These are phyloP conservation scores for Apophysomyces sp. DNA, from an alignment of 371 early-diverging fungal genomes.

Conservation along the genomic window DNA sequence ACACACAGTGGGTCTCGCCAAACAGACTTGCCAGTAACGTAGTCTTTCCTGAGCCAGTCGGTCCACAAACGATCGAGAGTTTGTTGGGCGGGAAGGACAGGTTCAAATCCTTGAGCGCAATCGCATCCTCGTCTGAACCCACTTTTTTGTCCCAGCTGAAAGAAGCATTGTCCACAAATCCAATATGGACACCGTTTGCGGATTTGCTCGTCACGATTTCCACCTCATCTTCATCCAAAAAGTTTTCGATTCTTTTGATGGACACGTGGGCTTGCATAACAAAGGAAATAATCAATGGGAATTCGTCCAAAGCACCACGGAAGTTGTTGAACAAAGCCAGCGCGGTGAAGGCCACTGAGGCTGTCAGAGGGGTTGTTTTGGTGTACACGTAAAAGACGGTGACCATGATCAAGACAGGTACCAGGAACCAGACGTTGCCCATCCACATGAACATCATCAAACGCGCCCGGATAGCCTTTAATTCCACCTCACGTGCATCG, in stretches of 20 bases:
- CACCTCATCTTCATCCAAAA: constrained; percentile 71
- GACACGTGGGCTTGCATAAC: constrained; percentile 73
- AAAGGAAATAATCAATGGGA: constrained; percentile 67
- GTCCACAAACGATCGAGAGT: constrained; percentile 73
- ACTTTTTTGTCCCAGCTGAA: constrained; percentile 41
- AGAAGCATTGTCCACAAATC: constrained; percentile 45
- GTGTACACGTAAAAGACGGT: constrained; percentile 61
- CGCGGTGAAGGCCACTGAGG: constrained; percentile 66
- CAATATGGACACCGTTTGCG: constrained; percentile 20
- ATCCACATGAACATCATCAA: constrained; percentile 37
- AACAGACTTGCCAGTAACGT: constrained; percentile 62
- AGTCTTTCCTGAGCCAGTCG: constrained; percentile 78
- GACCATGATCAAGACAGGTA: constrained; percentile 30
- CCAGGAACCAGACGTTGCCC: constrained; percentile 39
- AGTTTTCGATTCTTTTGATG: constrained; percentile 64
- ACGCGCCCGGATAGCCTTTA: constrained; percentile 37
- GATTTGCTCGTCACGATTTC: constrained; percentile 9
- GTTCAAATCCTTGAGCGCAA: constrained; percentile 49
- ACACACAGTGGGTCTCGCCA: constrained; percentile 43
- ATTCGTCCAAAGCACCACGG: constrained; percentile 68
- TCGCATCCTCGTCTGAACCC: constrained; percentile 7
- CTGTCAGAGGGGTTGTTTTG: constrained; percentile 50
- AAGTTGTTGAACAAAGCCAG: constrained; percentile 64
- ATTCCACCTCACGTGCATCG: constrained; percentile 45
- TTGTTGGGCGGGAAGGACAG: constrained; percentile 56